A percentile compares a stretch with the other conserved stretches of the same genome.
These are phyloP conservation scores for Mycena venus DNA, from an alignment of 768 basidiomycete genomes.

Conservation along the genomic window DNA sequence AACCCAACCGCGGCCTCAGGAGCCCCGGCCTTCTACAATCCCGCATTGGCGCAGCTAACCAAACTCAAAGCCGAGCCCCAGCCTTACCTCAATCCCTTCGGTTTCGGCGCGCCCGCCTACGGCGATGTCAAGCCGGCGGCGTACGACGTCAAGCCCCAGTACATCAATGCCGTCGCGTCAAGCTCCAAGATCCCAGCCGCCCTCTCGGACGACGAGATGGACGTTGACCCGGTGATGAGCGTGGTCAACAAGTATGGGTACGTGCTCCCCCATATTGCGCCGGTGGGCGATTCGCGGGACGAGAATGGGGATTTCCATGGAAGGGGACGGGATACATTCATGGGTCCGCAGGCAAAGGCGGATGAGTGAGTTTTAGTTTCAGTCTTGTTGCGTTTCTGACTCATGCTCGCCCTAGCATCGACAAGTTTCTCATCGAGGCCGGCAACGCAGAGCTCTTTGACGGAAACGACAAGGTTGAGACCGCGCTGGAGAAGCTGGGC, in stretches of 20 bases:
- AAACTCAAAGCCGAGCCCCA: constrained; percentile 8
- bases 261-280: constrained; percentile 41
- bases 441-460: constrained; percentile 73
- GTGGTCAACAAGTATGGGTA: constrained; percentile 39
- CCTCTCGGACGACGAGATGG: constrained; percentile 34
- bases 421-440: constrained; percentile 66
- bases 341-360: constrained; percentile 59
- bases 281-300: constrained; percentile 48
- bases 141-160: not conserved
- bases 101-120: not conserved
- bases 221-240: constrained; percentile 32
- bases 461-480: constrained; percentile 69
- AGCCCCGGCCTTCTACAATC: constrained; percentile 22
- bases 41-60: not conserved
- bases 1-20: constrained; percentile 10
- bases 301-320: constrained; percentile 62
- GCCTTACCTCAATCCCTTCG: not conserved
- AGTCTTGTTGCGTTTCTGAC: not conserved
- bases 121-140: not conserved
- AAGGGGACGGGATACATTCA: constrained; percentile 58
- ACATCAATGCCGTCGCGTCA: constrained; percentile 32
- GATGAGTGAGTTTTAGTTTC: constrained; percentile 57
- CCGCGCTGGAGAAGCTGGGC: constrained; percentile 66
- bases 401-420: constrained; percentile 52
- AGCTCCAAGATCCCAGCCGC: constrained; percentile 33